These are phyloP conservation scores for Cadophora malorum DNA, from an alignment of 2,329 filamentous ascomycete species.

Conservation along the genomic window DNA sequence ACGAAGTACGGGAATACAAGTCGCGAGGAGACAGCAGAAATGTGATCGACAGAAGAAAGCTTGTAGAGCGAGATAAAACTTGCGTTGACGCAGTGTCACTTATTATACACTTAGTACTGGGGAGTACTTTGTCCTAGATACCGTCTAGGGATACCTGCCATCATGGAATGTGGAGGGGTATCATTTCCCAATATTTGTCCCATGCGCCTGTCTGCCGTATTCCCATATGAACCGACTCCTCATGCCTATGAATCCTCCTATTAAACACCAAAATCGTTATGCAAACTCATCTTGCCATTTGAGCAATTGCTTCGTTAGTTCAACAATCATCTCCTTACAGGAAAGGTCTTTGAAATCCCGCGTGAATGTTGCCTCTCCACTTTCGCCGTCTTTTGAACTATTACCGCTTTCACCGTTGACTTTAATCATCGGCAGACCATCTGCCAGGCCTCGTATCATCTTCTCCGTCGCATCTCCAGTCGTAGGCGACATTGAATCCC, in stretches of 20 bases:
- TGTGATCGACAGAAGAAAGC: neutral
- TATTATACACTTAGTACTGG: conserved; percentile 9
- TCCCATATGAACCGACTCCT: conserved; percentile 7
- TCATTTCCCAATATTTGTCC: conserved; percentile 12
- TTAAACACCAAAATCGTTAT: conserved; percentile 22
- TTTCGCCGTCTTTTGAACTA: conserved; percentile 45
- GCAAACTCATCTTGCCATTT: conserved; percentile 47
- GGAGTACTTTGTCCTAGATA: conserved; percentile 2
- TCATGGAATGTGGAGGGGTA: conserved; percentile 8
- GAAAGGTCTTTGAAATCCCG: conserved; percentile 76
- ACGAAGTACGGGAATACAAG: neutral
- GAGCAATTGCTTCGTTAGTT: conserved; percentile 48
- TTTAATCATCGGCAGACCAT: conserved; percentile 45
- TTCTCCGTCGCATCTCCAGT: conserved; percentile 48
- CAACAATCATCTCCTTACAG: conserved; percentile 49
- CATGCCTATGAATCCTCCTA: neutral
- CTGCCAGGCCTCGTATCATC: conserved; percentile 45
- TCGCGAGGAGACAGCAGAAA: neutral
- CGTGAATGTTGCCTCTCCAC: conserved; percentile 34
- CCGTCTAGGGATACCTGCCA: conserved; percentile 8
- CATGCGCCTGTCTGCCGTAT: conserved; percentile 1
- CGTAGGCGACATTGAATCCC: conserved; percentile 56
- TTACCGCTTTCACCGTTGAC: conserved; percentile 47
- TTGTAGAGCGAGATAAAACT: neutral
- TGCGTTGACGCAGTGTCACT: conserved; percentile 3